These are phyloP conservation scores for Sabuloglossum arenarium DNA, from an alignment of 495 filamentous ascomycete species.

Conservation along the genomic window DNA sequence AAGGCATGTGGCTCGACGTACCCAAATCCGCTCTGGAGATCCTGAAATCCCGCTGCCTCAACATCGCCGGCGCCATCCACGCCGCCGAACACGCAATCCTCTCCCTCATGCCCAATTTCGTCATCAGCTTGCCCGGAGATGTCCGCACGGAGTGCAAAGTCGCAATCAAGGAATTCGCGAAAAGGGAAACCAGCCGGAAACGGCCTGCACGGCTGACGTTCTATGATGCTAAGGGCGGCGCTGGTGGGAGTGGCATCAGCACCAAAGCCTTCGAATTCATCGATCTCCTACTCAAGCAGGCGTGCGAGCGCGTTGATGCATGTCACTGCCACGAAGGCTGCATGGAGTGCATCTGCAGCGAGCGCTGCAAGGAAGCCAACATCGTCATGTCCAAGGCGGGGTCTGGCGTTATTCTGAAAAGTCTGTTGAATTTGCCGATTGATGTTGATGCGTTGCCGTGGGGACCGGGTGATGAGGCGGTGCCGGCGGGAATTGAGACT, in stretches of 20 bases:
- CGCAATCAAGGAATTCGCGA: constrained; percentile 56
- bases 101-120: constrained; percentile 71
- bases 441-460: constrained; percentile 60
- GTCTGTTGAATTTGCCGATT: constrained; percentile 52
- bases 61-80: constrained; percentile 80
- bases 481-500: constrained; percentile 62
- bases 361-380: constrained; percentile 73
- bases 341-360: constrained; percentile 70
- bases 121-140: constrained; percentile 68
- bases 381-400: constrained; percentile 89
- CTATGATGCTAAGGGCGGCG: constrained; percentile 83
- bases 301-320: constrained; percentile 52
- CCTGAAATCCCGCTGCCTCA: constrained; percentile 44
- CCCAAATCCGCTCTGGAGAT: constrained; percentile 61
- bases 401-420: constrained; percentile 54
- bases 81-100: constrained; percentile 84
- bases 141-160: constrained; percentile 88
- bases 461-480: constrained; percentile 45
- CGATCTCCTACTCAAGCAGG: constrained; percentile 54
- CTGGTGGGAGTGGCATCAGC: constrained; percentile 63
- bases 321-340: constrained; percentile 62
- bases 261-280: constrained; percentile 87
- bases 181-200: constrained; percentile 53
- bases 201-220: constrained; percentile 79
- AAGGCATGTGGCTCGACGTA: constrained; percentile 95